Evolutionary conservation across 768 basidiomycete genomes (phyloP), one percentile per base, ranked within the genome.

Genomic region (Podaxis sp.): DNA sequence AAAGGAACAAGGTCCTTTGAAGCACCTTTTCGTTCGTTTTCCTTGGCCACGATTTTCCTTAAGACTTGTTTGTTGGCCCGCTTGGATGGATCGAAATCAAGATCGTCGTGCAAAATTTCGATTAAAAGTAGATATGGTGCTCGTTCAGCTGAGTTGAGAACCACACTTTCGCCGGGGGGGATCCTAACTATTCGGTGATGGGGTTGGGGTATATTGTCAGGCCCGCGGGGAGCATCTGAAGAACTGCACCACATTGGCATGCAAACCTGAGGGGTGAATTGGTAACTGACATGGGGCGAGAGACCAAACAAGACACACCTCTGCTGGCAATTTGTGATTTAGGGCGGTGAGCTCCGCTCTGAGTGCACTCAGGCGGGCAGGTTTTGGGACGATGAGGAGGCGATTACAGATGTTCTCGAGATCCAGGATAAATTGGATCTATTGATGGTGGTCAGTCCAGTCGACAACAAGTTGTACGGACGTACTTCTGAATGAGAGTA

Each of bases 121-220:
- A 98, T 84, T 62, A 95, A 81, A 23, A 99, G 82, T 18, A 99
- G 80, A 70, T 92, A 99, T 4, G 97, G 97, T 0, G 94, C 95
- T 37, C 91, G 84, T 73, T 99, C 95, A 2, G 97, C 97, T 18
- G 96, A 98, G 71, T 99, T 99, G 27, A 99, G 82, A 9, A 98
- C 97, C 48, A 98, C 97, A 59, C 93, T 91, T 77, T 99, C 97
- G 13, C 95, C 93, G 2, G 97, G 96, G 10, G 96, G 95, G 68
- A 99, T 96, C 64, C 97, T 88, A 54, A 98, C 95, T 55, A 99
- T 93, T 46, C 93, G 89, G 71, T 98, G 95, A 71, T 98, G 96
- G 4, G 90, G 85, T 67, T 84, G 78, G 5, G 82, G 77, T 42
- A 78, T 73, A 40, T 73, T 68, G 13, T 74, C 71, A 21, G 73